A percentile compares a stretch with the other conserved stretches of the same genome.
Conservation (phyloP, 2,329 filamentous ascomycete species). For the Microcyclospora tardicrescens region DNA sequence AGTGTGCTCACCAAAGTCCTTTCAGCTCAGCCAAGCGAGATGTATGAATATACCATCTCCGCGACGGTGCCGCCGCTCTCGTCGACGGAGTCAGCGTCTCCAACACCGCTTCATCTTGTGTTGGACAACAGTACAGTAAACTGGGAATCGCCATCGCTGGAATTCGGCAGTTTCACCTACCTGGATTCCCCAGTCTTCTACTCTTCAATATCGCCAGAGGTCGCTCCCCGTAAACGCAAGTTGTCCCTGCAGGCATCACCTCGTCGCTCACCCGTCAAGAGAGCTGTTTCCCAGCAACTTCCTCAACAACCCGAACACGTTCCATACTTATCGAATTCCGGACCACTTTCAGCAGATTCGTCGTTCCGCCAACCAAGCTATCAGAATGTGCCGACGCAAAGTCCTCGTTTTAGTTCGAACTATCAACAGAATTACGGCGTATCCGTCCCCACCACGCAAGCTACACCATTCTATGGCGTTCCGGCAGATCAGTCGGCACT, state of each 20-base stretch:
- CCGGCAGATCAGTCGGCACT: constrained; percentile 17
- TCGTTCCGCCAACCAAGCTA: constrained; percentile 24
- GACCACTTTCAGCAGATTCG: constrained; percentile 24
- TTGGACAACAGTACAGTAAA: constrained; percentile 37
- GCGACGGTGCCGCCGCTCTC: constrained; percentile 57
- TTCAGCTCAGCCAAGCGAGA: constrained; percentile 35
- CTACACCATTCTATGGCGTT: constrained; percentile 11
- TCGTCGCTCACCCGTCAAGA: constrained; percentile 34
- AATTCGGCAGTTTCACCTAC: constrained; percentile 51
- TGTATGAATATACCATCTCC: constrained; percentile 57
- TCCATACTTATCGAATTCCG: constrained; percentile 19
- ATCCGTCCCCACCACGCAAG: constrained; percentile 4
- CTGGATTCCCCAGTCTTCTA: constrained; percentile 16
- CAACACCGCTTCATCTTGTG: constrained; percentile 46
- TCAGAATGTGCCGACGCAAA: constrained; percentile 24
- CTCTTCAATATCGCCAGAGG: constrained; percentile 17
- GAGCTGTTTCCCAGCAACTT: constrained; percentile 25
- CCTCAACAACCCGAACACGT: constrained; percentile 21
- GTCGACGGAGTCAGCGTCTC: constrained; percentile 42
- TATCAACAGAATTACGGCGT: constrained; percentile 18
- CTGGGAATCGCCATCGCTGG: constrained; percentile 32
- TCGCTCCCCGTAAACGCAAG: constrained; percentile 42
- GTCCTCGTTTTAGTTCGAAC: constrained; percentile 26
- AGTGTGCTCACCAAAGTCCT: constrained; percentile 47
- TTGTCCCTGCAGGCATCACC: constrained; percentile 38